Percentiles rank a stretch among this genome's conserved stretches.
phyloP scores from a whole-genome alignment of 208 protist genomes.

The Endotrypanum monterogeii region DNA sequence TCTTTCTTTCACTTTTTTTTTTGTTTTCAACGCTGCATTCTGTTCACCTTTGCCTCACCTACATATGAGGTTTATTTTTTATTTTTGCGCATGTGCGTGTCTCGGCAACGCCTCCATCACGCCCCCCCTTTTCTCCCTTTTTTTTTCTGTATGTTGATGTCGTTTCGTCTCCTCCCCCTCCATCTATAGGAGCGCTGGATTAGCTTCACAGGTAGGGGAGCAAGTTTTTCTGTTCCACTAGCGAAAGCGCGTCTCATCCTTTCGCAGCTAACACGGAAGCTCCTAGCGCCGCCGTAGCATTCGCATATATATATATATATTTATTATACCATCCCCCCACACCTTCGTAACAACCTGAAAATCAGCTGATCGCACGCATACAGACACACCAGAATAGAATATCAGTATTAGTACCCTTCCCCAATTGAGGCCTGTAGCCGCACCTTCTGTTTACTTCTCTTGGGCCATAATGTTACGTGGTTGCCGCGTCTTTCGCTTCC shows the following conservation, averaged over 20 bases:
- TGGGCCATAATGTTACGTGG: conserved; percentile 39
- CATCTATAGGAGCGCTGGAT: background rate
- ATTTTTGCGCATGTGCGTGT: too few species aligned
- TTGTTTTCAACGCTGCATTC: too few species aligned
- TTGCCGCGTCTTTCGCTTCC: conserved; percentile 39
- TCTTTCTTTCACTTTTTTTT: too few species aligned
- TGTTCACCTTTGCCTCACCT: too few species aligned
- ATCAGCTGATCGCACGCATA: too few species aligned
- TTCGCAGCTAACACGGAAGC: background rate
- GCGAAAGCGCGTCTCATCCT: background rate
- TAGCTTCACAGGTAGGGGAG: background rate
- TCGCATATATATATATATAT: background rate
- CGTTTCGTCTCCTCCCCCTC: background rate
- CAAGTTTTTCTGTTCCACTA: too few species aligned
- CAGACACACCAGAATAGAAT: background rate
- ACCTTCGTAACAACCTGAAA: too few species aligned
- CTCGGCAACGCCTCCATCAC: too few species aligned
- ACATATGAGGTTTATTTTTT: too few species aligned
- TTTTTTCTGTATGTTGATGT: too few species aligned
- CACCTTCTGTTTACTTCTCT: background rate
- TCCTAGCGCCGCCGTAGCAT: background rate
- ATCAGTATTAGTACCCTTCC: background rate
- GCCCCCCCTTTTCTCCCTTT: too few species aligned
- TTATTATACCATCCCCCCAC: background rate
- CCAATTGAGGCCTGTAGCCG: background rate